Conservation (phyloP, 257 asterid species). For the Ehretia macrophylla region DNA sequence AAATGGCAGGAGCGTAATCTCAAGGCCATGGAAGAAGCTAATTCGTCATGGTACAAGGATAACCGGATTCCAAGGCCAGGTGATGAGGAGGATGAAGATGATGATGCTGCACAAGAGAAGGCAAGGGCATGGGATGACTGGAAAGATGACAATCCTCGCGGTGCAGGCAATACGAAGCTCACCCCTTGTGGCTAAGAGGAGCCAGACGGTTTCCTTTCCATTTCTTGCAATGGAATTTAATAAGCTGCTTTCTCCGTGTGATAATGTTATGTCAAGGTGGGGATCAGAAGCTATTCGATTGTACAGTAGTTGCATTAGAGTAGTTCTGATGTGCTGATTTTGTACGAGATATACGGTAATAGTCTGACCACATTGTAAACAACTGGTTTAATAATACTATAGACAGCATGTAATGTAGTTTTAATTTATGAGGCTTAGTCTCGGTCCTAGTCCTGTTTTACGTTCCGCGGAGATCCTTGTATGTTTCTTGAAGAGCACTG, state of each 20-base stretch:
- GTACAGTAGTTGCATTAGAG: no score
- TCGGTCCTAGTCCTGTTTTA: no score
- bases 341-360: no score
- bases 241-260: not conserved
- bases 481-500: no score
- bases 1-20: constrained; percentile 75
- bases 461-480: no score
- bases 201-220: not conserved
- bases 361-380: no score
- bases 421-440: no score
- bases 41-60: constrained; percentile 81
- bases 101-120: constrained; percentile 84
- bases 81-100: constrained; percentile 58
- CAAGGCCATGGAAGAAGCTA: constrained; percentile 88
- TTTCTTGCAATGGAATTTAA: not conserved
- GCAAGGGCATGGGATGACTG: constrained; percentile 99
- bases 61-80: constrained; percentile 34
- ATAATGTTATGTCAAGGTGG: no score
- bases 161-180: constrained; percentile 95
- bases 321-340: no score
- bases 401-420: no score
- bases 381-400: no score
- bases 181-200: constrained; percentile 78
- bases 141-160: constrained; percentile 98
- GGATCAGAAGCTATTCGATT: no score